Evolutionary conservation across 768 basidiomycete genomes (phyloP), one percentile per base, ranked within the genome.

Genomic region (Boletus reticuloceps): DNA sequence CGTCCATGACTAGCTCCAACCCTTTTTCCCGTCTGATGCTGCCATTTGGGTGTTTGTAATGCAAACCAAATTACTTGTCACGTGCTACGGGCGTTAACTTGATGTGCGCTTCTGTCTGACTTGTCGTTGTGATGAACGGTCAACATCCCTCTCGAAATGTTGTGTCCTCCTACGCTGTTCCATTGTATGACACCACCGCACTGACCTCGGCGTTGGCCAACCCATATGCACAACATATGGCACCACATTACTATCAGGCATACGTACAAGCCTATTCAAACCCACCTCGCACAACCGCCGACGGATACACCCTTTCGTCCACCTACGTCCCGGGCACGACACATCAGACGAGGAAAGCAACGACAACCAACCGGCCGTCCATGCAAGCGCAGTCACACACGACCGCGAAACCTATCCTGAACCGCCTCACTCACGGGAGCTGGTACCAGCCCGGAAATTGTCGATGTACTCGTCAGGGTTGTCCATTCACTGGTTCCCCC

Each of bases 361-460:
- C 40, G 38, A 32, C 32, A 7, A 32, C 54, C 1, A 6, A 57
- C 48, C 56, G 20, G 6, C 34, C 53, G n/a, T 47, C 43, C n/a
- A 6, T 32, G 34, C 59, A 47, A 20, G 20, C 41, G 13, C 55
- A 37, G 14, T n/a, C 55, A 25, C 55, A 36, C 29, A 36, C 54
- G n/a, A 41, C 29, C 14, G 46, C 45, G 39, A 58, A 56, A 17
- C 63, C 59, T n/a, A 54, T 61, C 44, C 41, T 19, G 34, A 63
- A 63, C 31, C 58, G 51, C 27, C 65, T 63, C 50, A 56, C 62
- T 6, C 27, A 62, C 65, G 66, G 61, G 20, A 58, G 71, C n/a
- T 86, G 85, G 85, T 84, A 86, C 64, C 84, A 83, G 53, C 65
- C 82, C 39, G 90, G 90, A 5, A 78, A 75, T 60, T 67, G 59